A percentile compares a stretch with the other conserved stretches of the same genome.
phyloP scores from a whole-genome alignment of 768 basidiomycete species.

The Hypholoma fasciculare region DNA sequence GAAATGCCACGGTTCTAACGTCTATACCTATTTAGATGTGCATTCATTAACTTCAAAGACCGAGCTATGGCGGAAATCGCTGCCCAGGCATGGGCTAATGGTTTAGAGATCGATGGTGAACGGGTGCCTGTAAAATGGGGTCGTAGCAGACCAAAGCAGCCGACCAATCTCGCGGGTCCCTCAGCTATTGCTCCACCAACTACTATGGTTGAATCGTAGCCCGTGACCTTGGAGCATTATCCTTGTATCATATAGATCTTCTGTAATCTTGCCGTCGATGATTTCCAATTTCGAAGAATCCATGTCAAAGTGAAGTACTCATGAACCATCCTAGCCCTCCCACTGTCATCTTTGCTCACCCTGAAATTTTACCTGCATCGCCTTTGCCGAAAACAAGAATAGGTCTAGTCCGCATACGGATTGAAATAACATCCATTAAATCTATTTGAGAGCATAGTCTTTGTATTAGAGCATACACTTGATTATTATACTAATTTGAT shows the following conservation, averaged over 20 bases:
- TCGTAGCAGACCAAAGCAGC: constrained; percentile 56
- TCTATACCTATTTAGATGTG: constrained; percentile 56
- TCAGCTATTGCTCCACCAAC: constrained; percentile 15
- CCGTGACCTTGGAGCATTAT: neutral
- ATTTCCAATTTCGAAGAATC: neutral
- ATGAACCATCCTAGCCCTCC: no score
- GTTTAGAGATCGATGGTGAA: constrained; percentile 83
- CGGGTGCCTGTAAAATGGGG: constrained; percentile 86
- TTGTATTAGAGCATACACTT: no score
- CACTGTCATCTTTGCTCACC: no score
- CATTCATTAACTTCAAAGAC: constrained; percentile 92
- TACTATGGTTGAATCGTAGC: constrained; percentile 19
- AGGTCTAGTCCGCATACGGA: no score
- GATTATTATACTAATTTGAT: neutral
- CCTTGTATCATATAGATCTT: neutral
- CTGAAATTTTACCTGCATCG: no score
- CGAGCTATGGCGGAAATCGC: constrained; percentile 83
- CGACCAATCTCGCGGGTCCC: constrained; percentile 20
- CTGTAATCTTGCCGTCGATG: neutral
- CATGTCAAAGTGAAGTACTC: no score
- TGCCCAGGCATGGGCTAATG: constrained; percentile 88
- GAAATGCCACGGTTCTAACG: neutral
- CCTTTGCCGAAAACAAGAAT: no score
- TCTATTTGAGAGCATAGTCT: no score
- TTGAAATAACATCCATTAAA: no score